These are phyloP conservation scores for Ceratobasidium papillatum DNA, from an alignment of 1,284 basidiomycete genomes.

Conservation along the genomic window DNA sequence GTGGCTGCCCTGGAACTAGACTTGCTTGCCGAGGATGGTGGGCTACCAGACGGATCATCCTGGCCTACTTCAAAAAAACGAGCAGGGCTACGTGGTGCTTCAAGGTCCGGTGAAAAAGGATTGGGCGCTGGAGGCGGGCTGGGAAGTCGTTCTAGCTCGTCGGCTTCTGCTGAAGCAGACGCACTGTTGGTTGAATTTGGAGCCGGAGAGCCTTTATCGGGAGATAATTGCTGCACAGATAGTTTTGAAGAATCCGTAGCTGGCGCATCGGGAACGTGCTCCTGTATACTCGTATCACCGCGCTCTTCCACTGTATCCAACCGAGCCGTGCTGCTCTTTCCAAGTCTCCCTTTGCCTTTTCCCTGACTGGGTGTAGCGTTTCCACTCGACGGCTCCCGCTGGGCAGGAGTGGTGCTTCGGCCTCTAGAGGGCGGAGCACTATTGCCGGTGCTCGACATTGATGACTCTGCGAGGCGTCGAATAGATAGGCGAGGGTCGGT, in stretches of 20 bases:
- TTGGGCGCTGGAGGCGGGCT: constrained; percentile 8
- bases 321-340: not conserved
- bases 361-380: constrained; percentile 11
- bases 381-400: not conserved
- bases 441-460: not conserved
- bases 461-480: constrained; percentile 18
- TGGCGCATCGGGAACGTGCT: not conserved
- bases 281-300: not conserved
- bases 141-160: not conserved
- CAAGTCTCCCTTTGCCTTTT: constrained; percentile 25
- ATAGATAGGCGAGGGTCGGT: constrained; percentile 22
- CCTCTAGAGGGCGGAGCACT: not conserved
- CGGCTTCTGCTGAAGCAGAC: not conserved
- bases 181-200: not conserved
- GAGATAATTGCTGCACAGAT: not conserved
- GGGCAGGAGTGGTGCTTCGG: constrained; percentile 8
- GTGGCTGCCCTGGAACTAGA: constrained; percentile 9
- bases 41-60: constrained; percentile 15
- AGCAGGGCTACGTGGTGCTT: constrained; percentile 27
- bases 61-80: not conserved
- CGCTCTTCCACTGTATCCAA: constrained; percentile 29
- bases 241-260: not conserved
- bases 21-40: constrained; percentile 23
- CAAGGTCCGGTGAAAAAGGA: constrained; percentile 3
- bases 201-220: not conserved